Evolutionary conservation across 2,329 filamentous ascomycete genomes (phyloP), one percentile per base, ranked within the genome.

Genomic region (Diaporthe humulicola): DNA sequence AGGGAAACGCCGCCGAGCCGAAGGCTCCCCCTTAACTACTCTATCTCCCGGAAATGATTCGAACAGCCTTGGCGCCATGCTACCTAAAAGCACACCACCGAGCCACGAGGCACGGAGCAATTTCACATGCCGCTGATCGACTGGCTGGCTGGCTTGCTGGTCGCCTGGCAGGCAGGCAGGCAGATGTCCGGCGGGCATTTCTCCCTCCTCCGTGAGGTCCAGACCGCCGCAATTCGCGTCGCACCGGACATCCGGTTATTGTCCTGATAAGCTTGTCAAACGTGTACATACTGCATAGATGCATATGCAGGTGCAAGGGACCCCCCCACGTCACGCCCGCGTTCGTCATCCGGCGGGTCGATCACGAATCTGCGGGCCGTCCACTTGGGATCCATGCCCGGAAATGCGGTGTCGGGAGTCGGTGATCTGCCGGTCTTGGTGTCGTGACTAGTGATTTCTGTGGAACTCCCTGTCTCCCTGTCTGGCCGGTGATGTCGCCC

Each of bases 341-440:
- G 52, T n/a, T 71, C 74, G 74, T 73, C 74, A 75, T 75, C 45
- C n/a, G 30, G 71, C 61, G 66, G 74, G 58, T 69, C 52, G 33
- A 40, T 74, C 66, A 76, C 74, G 72, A 69, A 73, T 74, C 58
- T 74, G 71, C 57, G 61, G 54, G 66, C n/a, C 50, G 33, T 42
- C 61, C 15, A 45, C 52, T n/a, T 71, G 33, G 17, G 28, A n/a
- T 48, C 56, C 60, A 54, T 69, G n/a, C 17, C 38, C 64, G 74
- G 56, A 70, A 67, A 58, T 66, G 71, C 38, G 33, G 38, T n/a
- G 19, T 56, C 72, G 74, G 74, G 52, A 56, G 58, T 74, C 74
- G 74, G 74, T n/a, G 12, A 9, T n/a, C 9, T 69, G n/a, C 54
- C 40, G 10, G 14, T 40, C 50, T 30, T 52, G 71, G 52, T 54